Evolutionary conservation across 108 stramenopile species (phyloP).

Genomic region (Skeletonema tropicum): DNA sequence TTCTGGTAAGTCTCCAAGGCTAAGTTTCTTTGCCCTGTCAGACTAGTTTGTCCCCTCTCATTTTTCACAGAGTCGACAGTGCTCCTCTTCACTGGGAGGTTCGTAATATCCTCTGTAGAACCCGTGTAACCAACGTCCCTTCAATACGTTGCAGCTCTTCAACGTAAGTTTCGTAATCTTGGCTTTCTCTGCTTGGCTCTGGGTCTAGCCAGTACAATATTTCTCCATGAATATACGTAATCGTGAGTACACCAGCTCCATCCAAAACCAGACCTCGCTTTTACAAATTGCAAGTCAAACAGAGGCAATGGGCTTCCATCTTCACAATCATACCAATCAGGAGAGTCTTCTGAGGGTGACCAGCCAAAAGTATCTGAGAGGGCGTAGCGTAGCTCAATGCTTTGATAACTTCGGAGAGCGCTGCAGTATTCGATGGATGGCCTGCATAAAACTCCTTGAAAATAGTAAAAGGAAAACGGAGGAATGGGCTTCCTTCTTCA

Average conservation of each 20-base stretch:
- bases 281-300: not conserved
- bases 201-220: not conserved
- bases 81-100: not conserved
- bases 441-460: not conserved
- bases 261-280: not conserved
- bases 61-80: not conserved
- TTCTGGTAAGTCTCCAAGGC: too few species aligned
- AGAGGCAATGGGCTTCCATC: not conserved
- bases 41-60: too few species aligned
- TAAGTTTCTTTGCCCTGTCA: too few species aligned
- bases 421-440: not conserved
- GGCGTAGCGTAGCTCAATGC: too few species aligned
- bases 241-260: not conserved
- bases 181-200: not conserved
- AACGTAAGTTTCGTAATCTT: not conserved
- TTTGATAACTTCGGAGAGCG: not conserved
- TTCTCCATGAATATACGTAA: too few species aligned
- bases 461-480: too few species aligned
- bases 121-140: too few species aligned
- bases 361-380: too few species aligned
- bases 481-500: too few species aligned
- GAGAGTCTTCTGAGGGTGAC: not conserved
- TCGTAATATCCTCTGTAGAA: not conserved
- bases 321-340: not conserved
- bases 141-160: not conserved